Percentiles rank a stretch among this genome's conserved stretches.
Conservation (phyloP, 352 stramenopile species). For the Pelagophyceae sp. region DNA sequence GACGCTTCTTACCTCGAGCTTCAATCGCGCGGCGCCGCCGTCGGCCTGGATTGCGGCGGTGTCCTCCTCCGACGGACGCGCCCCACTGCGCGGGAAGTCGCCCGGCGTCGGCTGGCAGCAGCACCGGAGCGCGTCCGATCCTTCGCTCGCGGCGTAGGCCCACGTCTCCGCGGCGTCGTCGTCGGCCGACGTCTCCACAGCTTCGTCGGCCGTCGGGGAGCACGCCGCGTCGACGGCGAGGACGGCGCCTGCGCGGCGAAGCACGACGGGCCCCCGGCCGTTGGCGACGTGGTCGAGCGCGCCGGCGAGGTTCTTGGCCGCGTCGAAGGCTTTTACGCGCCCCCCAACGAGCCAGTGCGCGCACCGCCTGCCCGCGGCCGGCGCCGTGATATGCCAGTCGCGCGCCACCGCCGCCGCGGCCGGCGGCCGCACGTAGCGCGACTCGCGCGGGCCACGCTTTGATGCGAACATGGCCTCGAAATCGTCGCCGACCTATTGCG, state of each 20-base stretch:
- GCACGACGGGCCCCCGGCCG: background rate
- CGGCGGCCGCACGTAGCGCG: background rate
- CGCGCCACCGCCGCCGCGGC: background rate
- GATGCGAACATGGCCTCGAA: background rate
- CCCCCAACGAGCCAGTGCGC: slow-evolving; percentile 11
- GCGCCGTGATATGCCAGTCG: background rate
- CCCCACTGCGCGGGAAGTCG: too few relatives aligned
- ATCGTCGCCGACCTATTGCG: slow-evolving; percentile 11
- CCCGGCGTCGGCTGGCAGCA: too few relatives aligned
- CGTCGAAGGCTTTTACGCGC: background rate
- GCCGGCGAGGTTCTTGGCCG: background rate
- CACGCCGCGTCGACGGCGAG: background rate
- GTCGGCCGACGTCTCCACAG: too few relatives aligned
- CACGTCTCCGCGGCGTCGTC: too few relatives aligned
- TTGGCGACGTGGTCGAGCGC: slow-evolving; percentile 1
- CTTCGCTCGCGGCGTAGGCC: too few relatives aligned
- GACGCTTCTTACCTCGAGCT: too few relatives aligned
- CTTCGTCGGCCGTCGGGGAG: too few relatives aligned
- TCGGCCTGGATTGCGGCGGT: too few relatives aligned
- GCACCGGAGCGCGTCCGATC: too few relatives aligned
- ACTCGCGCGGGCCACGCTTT: background rate
- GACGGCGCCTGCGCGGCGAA: background rate
- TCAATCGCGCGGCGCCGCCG: too few relatives aligned
- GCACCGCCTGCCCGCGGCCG: background rate
- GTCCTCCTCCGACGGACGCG: too few relatives aligned